Conservation (phyloP, 352 stramenopile species). For the Pythium sp. region DNA sequence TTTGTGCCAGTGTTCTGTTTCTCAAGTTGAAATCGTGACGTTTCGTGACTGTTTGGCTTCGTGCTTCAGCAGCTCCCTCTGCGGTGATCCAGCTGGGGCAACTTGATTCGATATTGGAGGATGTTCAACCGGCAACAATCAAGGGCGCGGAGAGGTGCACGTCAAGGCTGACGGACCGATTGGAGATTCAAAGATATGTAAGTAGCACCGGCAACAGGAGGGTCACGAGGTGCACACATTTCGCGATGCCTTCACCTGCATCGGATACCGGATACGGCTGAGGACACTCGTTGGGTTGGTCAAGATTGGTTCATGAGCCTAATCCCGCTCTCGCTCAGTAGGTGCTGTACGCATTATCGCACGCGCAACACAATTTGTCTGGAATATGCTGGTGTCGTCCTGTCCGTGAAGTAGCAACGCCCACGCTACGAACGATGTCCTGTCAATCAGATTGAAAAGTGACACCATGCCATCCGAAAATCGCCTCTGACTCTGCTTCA, state of each 20-base stretch:
- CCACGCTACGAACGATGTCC: background rate
- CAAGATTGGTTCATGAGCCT: background rate
- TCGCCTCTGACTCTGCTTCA: conserved; percentile 1
- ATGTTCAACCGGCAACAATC: background rate
- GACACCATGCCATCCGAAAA: background rate
- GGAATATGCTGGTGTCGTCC: background rate
- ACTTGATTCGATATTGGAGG: background rate
- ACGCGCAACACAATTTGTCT: background rate
- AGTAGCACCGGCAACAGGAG: background rate
- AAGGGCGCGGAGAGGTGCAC: background rate
- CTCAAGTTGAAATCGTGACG: background rate
- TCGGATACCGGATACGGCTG: too few species aligned
- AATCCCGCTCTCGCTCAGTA: background rate
- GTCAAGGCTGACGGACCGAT: background rate
- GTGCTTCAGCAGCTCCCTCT: background rate
- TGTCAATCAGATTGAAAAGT: background rate
- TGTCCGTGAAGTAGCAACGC: background rate
- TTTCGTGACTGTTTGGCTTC: background rate
- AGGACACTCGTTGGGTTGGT: background rate
- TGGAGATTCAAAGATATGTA: background rate
- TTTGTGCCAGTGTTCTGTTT: background rate
- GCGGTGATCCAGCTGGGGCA: background rate
- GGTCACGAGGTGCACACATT: background rate
- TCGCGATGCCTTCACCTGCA: background rate
- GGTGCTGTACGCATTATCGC: too few species aligned